Evolutionary conservation across 257 asterid species (phyloP).

Genomic region (Capsicum rhomboideum): DNA sequence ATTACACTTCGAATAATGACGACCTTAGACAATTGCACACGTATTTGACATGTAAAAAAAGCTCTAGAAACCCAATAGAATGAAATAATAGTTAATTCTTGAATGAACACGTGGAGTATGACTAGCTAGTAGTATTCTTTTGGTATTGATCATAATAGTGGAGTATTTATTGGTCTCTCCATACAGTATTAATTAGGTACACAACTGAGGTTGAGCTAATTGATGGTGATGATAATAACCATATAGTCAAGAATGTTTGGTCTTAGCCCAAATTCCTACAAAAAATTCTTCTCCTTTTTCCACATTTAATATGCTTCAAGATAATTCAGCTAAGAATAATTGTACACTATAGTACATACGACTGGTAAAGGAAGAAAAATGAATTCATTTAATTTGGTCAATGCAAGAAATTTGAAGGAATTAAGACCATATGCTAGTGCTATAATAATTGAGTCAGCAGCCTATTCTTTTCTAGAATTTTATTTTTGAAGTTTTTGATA

Average conservation of each 20-base stretch:
- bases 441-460: not conserved
- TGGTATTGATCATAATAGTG: not conserved
- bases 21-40: not conserved
- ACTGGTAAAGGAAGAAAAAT: not conserved
- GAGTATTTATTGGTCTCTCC: not conserved
- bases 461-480: not conserved
- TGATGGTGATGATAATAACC: slow-evolving; percentile 2
- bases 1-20: no score
- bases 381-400: not conserved
- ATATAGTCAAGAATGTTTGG: slow-evolving; percentile 26
- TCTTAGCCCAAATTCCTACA: slow-evolving; percentile 21
- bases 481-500: not conserved
- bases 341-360: not conserved
- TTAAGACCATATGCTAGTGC: not conserved
- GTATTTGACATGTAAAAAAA: not conserved
- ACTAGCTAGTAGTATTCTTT: not conserved
- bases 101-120: not conserved
- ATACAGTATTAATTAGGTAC: slow-evolving; percentile 30
- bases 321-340: not conserved
- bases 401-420: not conserved
- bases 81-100: not conserved
- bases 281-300: not conserved
- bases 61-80: not conserved
- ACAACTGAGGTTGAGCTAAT: slow-evolving; percentile 21
- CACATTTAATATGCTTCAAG: not conserved